phyloP scores from a whole-genome alignment of 139 green algal species.

The Medakamo hakoo region DNA sequence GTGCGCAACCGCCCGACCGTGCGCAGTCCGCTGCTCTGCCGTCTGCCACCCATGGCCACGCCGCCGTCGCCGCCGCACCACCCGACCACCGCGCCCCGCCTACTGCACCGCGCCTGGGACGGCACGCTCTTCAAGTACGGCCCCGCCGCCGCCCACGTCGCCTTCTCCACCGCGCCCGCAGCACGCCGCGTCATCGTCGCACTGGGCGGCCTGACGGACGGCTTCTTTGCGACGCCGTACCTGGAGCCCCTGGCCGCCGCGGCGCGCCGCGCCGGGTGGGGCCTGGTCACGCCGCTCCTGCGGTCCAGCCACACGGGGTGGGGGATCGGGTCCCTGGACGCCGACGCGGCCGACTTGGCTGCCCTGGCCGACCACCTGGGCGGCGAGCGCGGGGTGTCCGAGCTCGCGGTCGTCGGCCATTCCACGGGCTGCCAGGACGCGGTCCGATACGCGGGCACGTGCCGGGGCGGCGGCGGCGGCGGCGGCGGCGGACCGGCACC shows the following conservation, averaged over 20 bases:
- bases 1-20: too few relatives aligned
- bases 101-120: slow-evolving; percentile 6
- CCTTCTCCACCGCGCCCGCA: background rate
- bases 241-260: slow-evolving; percentile 12
- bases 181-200: slow-evolving; percentile 21
- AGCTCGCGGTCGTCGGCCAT: slow-evolving; percentile 43
- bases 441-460: slow-evolving; percentile 27
- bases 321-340: slow-evolving; percentile 32
- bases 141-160: slow-evolving; percentile 1
- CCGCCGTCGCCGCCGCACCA: too few relatives aligned
- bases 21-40: too few relatives aligned
- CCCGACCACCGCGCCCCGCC: too few relatives aligned
- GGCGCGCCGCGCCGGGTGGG: slow-evolving; percentile 16
- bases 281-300: slow-evolving; percentile 38
- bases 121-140: slow-evolving; percentile 32
- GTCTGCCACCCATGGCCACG: too few relatives aligned
- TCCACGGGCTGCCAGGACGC: slow-evolving; percentile 59
- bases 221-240: slow-evolving; percentile 41
- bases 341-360: slow-evolving; percentile 45
- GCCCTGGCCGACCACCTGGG: slow-evolving; percentile 15
- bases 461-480: background rate
- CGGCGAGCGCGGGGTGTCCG: slow-evolving; percentile 12
- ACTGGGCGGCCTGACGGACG: slow-evolving; percentile 37
- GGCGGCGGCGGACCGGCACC: background rate
- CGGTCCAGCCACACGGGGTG: slow-evolving; percentile 40